These are phyloP conservation scores for Phytophthora cajani DNA, from an alignment of 352 stramenopile genomes.

Conservation along the genomic window DNA sequence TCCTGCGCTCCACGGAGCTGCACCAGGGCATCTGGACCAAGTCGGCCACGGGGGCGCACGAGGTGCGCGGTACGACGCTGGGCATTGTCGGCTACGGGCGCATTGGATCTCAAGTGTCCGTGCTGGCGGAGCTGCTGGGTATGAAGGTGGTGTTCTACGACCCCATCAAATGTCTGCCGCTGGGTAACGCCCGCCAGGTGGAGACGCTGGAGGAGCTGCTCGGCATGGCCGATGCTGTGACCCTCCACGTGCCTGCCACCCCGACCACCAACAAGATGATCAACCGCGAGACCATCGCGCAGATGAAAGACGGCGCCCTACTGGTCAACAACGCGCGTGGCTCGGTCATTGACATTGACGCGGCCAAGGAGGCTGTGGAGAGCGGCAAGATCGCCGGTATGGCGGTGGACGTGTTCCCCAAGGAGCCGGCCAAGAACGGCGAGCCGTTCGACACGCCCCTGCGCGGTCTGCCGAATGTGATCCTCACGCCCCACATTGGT, in stretches of 20 bases:
- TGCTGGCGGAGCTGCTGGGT: constrained; percentile 86
- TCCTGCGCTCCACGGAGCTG: constrained; percentile 77
- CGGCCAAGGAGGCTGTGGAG: constrained; percentile 90
- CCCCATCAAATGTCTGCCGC: constrained; percentile 85
- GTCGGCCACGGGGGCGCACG: constrained; percentile 75
- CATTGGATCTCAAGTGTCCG: constrained; percentile 85
- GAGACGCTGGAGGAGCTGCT: constrained; percentile 89
- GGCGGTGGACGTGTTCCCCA: constrained; percentile 91
- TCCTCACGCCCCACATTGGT: constrained; percentile 96
- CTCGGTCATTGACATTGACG: constrained; percentile 94
- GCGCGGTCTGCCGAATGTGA: constrained; percentile 92
- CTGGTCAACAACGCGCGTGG: constrained; percentile 97
- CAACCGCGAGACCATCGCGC: constrained; percentile 83
- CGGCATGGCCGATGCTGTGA: constrained; percentile 91
- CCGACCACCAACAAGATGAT: constrained; percentile 94
- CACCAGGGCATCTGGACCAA: constrained; percentile 85
- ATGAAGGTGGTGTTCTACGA: constrained; percentile 97
- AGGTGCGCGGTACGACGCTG: constrained; percentile 84
- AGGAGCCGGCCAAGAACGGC: constrained; percentile 89
- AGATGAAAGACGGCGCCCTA: constrained; percentile 93
- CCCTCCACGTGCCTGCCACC: constrained; percentile 96
- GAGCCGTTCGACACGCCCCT: constrained; percentile 86
- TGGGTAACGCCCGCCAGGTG: constrained; percentile 83
- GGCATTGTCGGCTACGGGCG: constrained; percentile 84
- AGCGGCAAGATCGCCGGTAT: constrained; percentile 82